A percentile compares a stretch with the other conserved stretches of the same genome.
phyloP scores from a whole-genome alignment of 345 rosid species.

The Abelmoschus esculentus region DNA sequence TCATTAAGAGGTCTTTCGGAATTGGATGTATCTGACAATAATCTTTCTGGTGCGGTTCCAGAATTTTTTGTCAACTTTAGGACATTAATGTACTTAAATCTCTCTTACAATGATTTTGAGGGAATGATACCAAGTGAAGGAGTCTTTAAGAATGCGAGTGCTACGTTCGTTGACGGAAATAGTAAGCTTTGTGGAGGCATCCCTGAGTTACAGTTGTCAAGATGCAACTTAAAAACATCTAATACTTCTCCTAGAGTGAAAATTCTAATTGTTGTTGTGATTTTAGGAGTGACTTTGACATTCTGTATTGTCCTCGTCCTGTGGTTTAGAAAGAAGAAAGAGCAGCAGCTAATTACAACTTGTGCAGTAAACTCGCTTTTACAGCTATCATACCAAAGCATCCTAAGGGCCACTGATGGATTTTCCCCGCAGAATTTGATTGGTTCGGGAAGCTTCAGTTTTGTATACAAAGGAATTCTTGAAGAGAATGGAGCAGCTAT shows the following conservation, averaged over 20 bases:
- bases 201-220: background rate
- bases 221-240: constrained; percentile 1
- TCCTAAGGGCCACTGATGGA: constrained; percentile 17
- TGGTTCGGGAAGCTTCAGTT: constrained; percentile 23
- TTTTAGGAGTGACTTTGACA: background rate
- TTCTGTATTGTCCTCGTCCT: background rate
- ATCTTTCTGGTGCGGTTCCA: constrained; percentile 23
- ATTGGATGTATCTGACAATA: constrained; percentile 31
- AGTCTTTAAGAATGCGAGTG: constrained; percentile 26
- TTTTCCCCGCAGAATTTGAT: constrained; percentile 19
- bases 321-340: background rate
- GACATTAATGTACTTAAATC: constrained; percentile 10
- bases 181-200: constrained; percentile 32
- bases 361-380: background rate
- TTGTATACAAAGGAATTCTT: constrained; percentile 18
- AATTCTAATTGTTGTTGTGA: background rate
- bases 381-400: background rate
- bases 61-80: background rate
- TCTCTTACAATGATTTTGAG: constrained; percentile 37
- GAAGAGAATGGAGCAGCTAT: background rate
- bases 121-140: constrained; percentile 32
- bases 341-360: background rate
- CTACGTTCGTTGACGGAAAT: constrained; percentile 25
- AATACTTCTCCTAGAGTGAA: background rate
- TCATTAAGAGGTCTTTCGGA: constrained; percentile 7